Evolutionary conservation across 1,284 basidiomycete genomes (phyloP).

Genomic region (Heliocybe sulcata): DNA sequence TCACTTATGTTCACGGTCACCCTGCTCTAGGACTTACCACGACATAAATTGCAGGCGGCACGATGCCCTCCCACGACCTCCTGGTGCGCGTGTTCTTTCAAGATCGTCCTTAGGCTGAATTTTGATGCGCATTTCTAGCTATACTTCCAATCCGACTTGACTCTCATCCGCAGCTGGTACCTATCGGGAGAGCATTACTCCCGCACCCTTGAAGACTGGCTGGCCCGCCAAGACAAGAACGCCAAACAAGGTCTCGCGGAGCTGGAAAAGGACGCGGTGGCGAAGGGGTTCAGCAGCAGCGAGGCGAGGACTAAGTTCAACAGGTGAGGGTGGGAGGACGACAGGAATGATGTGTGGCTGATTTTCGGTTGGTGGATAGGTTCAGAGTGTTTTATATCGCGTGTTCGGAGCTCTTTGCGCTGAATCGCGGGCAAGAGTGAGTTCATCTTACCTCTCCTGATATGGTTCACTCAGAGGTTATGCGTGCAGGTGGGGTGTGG

Average conservation of each 20-base stretch:
- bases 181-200: constrained; percentile 65
- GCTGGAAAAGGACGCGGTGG: constrained; percentile 40
- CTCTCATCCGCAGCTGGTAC: constrained; percentile 54
- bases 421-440: constrained; percentile 60
- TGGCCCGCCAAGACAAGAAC: constrained; percentile 50
- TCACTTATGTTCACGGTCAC: too few relatives aligned
- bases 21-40: too few relatives aligned
- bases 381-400: constrained; percentile 75
- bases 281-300: constrained; percentile 35
- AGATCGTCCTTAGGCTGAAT: too few relatives aligned
- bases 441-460: constrained; percentile 12
- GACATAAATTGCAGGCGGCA: constrained; percentile 34
- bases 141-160: constrained; percentile 67
- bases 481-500: constrained; percentile 40
- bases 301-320: constrained; percentile 62
- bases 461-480: background rate
- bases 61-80: constrained; percentile 65
- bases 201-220: constrained; percentile 65
- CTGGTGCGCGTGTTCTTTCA: constrained; percentile 37
- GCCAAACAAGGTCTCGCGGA: constrained; percentile 40
- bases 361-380: constrained; percentile 19
- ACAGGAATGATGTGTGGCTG: background rate
- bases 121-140: constrained; percentile 29
- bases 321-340: constrained; percentile 22
- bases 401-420: constrained; percentile 67